Evolutionary conservation across 2,329 filamentous ascomycete genomes (phyloP), one percentile per base, ranked within the genome.

Genomic region (Triangularia verruculosa): DNA sequence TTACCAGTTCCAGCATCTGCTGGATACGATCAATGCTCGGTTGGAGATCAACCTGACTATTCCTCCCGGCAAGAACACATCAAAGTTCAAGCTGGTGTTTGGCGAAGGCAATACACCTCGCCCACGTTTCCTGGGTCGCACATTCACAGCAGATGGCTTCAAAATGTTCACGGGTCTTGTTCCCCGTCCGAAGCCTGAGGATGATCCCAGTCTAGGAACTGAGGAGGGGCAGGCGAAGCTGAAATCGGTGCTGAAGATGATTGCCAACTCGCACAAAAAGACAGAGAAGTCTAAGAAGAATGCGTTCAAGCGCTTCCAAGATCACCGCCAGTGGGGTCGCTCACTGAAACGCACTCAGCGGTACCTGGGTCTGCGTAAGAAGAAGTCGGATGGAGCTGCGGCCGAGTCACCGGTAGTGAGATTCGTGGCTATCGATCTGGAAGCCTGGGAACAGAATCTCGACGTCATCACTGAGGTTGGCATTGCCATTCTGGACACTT

Each of bases 391-490:
- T 27, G 39, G n/a, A 47, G 69, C 66, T 25, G 51, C 51, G 1
- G 4, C 6, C 27, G 68, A 62, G 60, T 70, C 54, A 17, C 47
- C 30, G 7, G 13, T 6, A 9, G 24, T 70, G 2, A 81, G 96
- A 7, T 89, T 97, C 69, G 80, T 97, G 64, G 87, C 85, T 66
- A 80, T 98, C 53, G 95, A 99, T 70, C 79, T 95, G 30, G 95
- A 99, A 75, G 87, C 89, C 1, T 91, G 88, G 63, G 95, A 99
- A 74, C 77, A 78, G 22, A 80, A 85, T 53, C 84, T 86, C 12
- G 78, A 82, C 32, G 79, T 85, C 12, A 83, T 98, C 64, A 96
- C 93, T 0, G 95, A 99, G 75, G 82, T 99, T 43, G 95, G 95
- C 0, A 80, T 99, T 47, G 89, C 92, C 1, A 88, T 89, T 2